phyloP scores from a whole-genome alignment of 139 green algal genomes.

The Volvox reticuliferus region DNA sequence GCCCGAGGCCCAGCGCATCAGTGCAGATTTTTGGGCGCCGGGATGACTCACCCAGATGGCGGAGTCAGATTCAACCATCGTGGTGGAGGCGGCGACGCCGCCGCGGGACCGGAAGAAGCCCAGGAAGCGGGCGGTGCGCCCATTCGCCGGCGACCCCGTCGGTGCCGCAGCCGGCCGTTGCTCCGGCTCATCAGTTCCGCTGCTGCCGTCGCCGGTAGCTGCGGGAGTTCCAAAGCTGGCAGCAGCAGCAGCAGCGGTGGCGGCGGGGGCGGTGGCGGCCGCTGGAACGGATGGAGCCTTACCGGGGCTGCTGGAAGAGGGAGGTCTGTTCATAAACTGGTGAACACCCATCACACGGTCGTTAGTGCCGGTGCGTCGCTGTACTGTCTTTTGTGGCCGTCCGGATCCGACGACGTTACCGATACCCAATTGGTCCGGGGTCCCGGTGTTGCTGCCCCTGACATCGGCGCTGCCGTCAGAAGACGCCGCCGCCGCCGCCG shows the following conservation, averaged over 20 bases:
- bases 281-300: too few species aligned
- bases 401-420: background rate
- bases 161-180: too few species aligned
- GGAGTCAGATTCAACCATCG: background rate
- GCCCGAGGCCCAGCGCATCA: background rate
- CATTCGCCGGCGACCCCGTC: too few species aligned
- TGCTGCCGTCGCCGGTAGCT: background rate
- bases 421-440: background rate
- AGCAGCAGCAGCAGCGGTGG: too few species aligned
- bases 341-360: background rate
- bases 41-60: background rate
- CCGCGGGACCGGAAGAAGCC: too few species aligned
- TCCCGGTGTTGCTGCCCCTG: background rate
- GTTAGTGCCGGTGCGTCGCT: background rate
- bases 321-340: background rate
- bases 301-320: background rate
- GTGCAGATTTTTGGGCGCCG: background rate
- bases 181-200: too few species aligned
- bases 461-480: background rate
- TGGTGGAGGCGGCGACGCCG: background rate
- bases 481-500: background rate
- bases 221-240: too few species aligned
- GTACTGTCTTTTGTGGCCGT: background rate
- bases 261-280: too few species aligned
- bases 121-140: too few species aligned